These are phyloP conservation scores for Multifurca ochricompacta DNA, from an alignment of 768 basidiomycete species.

Conservation along the genomic window DNA sequence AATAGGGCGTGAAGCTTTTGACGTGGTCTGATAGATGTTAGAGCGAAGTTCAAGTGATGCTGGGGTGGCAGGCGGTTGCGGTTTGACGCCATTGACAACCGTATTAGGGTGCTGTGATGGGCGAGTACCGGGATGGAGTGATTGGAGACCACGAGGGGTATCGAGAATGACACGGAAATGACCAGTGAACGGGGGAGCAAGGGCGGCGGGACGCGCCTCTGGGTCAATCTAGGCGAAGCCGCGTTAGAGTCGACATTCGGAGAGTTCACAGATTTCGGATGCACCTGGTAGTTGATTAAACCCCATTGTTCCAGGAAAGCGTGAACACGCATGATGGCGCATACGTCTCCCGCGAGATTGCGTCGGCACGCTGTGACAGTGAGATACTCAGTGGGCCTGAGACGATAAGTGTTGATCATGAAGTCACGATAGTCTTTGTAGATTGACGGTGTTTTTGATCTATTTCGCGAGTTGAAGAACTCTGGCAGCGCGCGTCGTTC, in stretches of 20 bases:
- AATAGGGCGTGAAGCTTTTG: constrained; percentile 72
- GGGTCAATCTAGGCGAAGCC: constrained; percentile 74
- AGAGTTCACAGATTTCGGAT: constrained; percentile 19
- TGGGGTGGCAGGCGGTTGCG: constrained; percentile 36
- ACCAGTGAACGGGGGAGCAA: constrained; percentile 96
- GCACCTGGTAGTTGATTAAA: constrained; percentile 94
- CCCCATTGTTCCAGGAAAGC: constrained; percentile 99
- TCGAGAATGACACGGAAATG: constrained; percentile 98
- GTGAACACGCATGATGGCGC: constrained; percentile 97
- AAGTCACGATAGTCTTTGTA: constrained; percentile 99
- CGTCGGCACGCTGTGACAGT: constrained; percentile 95
- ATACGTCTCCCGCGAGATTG: constrained; percentile 96
- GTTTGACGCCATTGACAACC: constrained; percentile 41
- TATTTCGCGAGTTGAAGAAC: constrained; percentile 94
- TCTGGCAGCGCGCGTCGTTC: constrained; percentile 91
- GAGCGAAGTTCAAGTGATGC: constrained; percentile 84
- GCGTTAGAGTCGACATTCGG: constrained; percentile 7
- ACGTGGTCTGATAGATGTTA: constrained; percentile 81
- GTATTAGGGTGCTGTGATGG: constrained; percentile 37
- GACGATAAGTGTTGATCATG: constrained; percentile 97
- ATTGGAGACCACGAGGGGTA: constrained; percentile 91
- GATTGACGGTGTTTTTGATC: constrained; percentile 91
- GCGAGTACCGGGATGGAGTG: constrained; percentile 77
- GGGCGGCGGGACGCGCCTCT: constrained; percentile 86
- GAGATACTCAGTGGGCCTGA: constrained; percentile 90